A percentile compares a stretch with the other conserved stretches of the same genome.
Conservation (phyloP, 805 yeast species). For the Groenewaldozyma tartarivorans region DNA sequence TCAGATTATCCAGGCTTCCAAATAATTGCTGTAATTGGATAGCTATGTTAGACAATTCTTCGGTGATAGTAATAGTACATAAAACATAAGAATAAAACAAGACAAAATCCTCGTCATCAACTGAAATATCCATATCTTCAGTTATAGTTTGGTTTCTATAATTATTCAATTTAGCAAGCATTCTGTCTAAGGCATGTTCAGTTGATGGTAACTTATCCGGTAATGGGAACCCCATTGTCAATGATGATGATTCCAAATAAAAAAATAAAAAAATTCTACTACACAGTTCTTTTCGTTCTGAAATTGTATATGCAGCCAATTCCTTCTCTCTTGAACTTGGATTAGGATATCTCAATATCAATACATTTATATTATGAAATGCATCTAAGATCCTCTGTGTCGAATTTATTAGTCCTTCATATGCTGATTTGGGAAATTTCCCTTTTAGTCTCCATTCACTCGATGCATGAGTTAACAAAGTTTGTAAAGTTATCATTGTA, state of each 20-base stretch:
- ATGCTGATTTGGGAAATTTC: constrained; percentile 47
- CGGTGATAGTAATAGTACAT: constrained; percentile 58
- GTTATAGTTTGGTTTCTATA: constrained; percentile 35
- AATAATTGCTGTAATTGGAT: constrained; percentile 45
- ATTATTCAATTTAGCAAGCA: constrained; percentile 55
- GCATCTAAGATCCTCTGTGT: constrained; percentile 66
- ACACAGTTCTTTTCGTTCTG: constrained; percentile 59
- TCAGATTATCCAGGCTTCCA: constrained; percentile 55
- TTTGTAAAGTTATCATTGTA: constrained; percentile 51
- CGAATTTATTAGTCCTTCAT: constrained; percentile 39
- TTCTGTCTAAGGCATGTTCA: constrained; percentile 60
- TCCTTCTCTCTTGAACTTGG: constrained; percentile 44
- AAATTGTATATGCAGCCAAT: constrained; percentile 39
- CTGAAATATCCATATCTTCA: constrained; percentile 20
- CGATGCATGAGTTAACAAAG: constrained; percentile 59
- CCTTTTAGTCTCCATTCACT: constrained; percentile 70
- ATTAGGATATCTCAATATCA: constrained; percentile 53
- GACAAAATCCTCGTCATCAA: constrained; percentile 65
- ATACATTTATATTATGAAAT: constrained; percentile 60
- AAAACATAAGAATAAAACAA: constrained; percentile 65
- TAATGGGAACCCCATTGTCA: constrained; percentile 65
- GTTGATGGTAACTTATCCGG: constrained; percentile 73
- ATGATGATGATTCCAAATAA: constrained; percentile 55
- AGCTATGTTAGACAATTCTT: constrained; percentile 53
- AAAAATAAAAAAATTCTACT: constrained; percentile 65